Base-by-base conservation (phyloP, 345 rosid species). In the Sonneratia alba region DNA sequence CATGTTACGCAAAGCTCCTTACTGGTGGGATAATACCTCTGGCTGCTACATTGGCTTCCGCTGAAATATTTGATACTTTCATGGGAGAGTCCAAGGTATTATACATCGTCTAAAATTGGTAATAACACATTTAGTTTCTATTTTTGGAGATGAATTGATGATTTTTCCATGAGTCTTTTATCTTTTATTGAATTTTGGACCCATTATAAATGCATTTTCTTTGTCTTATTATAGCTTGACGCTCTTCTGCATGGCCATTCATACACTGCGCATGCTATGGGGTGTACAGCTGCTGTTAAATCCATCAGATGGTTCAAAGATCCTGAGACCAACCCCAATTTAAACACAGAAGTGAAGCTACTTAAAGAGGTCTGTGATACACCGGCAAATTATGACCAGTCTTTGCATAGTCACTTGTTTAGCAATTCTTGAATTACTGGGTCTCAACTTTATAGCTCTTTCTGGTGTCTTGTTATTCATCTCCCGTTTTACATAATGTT, bases 181-280 rank as follows among this genome's bases (percentile, higher is more conserved):
- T 21, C 7, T n/a, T 2, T 45, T 45, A 10, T 45, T 45, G 32
- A 47, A 47, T 21, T 21, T 53, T 53, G 7, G n/a, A 22, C 36
- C 65, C 36, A 18, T 4, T 61, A 61, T 22, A 40, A 68, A n/a
- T 56, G 43, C 38, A 4, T 37, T 70, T 18, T 70, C 21, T 21
- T 48, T 7, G 36, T 36, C 37, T 62, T 14, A 34, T 45, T 55
- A 64, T 67, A 94, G 98, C 94, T 94, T 72, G 83, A 85, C 79
- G 98, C 97, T 38, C 89, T 94, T 77, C 83, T 94, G 78, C 98
- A 91, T 77, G 98, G 98, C 70, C 98, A 94, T 78, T 91, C 98
- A 8, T 91, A 94, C 78, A 68, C 95, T 53, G 98, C 97, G 68
- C 97, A 95, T 83, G 94, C 98, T 69, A 83, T 89, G 89, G 99